Percentiles rank a stretch among this genome's conserved stretches.
Evolutionary conservation across 192 early-diverging fungal genomes (phyloP).

Genomic region (Mycoemilia scoparia): DNA sequence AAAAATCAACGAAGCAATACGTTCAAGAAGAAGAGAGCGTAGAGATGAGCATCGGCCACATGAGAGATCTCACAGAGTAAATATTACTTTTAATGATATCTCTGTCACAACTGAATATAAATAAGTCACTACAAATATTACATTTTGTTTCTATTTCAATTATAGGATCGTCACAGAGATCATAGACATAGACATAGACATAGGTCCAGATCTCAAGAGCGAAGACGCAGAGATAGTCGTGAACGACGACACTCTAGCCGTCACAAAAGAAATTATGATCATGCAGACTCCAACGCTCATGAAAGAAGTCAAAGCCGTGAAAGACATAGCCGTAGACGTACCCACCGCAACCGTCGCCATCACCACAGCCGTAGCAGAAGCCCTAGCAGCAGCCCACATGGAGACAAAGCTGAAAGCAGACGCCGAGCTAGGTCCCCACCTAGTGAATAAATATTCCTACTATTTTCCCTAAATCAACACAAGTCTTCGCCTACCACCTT

Average conservation of each 20-base stretch:
- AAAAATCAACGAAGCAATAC: conserved; percentile 6
- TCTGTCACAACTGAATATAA: neutral
- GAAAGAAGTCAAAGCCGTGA: no score
- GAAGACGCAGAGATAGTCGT: neutral
- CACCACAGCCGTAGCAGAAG: conserved; percentile 1
- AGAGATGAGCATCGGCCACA: neutral
- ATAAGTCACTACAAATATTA: neutral
- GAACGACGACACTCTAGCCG: no score
- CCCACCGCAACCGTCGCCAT: neutral
- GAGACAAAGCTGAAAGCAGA: no score
- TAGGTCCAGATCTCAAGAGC: neutral
- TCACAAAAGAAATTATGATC: neutral
- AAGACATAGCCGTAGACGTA: no score
- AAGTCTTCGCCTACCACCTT: no score
- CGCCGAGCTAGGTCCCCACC: no score
- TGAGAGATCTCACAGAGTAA: conserved; percentile 5
- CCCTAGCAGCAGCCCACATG: neutral
- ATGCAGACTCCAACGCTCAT: neutral
- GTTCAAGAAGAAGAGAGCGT: conserved; percentile 3
- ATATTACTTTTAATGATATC: conserved; percentile 13
- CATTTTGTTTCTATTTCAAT: neutral
- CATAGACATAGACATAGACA: neutral
- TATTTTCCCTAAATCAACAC: no score
- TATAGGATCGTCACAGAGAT: neutral
- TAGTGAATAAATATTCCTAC: no score